Base-by-base conservation (phyloP, 2,329 filamentous ascomycete species). In the Arthrinium puccinioides region DNA sequence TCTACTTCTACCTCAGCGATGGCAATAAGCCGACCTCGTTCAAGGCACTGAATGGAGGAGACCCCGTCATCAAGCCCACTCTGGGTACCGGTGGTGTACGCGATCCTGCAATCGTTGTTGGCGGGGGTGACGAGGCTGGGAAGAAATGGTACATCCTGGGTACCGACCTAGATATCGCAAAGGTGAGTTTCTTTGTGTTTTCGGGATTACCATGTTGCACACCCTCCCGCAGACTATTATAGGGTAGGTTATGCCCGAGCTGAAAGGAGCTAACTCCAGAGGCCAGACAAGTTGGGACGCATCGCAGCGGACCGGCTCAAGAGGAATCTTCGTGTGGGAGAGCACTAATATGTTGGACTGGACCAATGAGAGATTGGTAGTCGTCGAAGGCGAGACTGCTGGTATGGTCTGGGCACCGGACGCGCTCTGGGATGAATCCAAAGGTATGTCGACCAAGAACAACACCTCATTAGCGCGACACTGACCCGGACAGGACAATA, bases 401-500 rank as follows among this genome's bases (percentile, higher is more conserved):
- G 73, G 72, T 4, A 76, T 76, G 72, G 70, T 74, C 0, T 77
- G 73, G 73, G 73, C 72, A 1, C 74, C 73, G 0, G 67, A 70
- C 35, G 72, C 72, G 0, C 66, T 76, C 36, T 76, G 66, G 64
- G 70, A 76, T 44, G 55, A 60, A 1, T 52, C 55, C 2, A 64
- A 66, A 47, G 52, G 60, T 58, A 35, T 45, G 51, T 32, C 28
- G 19, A 4, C 19, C 4, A 14, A 19, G 15, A n/a, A n/a, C n/a
- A n/a, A n/a, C n/a, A n/a, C n/a, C n/a, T n/a, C n/a, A n/a, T n/a
- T n/a, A n/a, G n/a, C n/a, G n/a, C n/a, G n/a, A 14, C 36, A 19
- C 39, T 48, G 15, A 48, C 23, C 19, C 5, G 5, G 15, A 5
- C 19, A 64, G 56, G 47, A 3, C 61, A 67, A 53, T 70, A 69